Percentiles rank a stretch among this genome's conserved stretches.
phyloP scores from a whole-genome alignment of 2,329 filamentous ascomycete genomes.

The Colletotrichum caudatum region DNA sequence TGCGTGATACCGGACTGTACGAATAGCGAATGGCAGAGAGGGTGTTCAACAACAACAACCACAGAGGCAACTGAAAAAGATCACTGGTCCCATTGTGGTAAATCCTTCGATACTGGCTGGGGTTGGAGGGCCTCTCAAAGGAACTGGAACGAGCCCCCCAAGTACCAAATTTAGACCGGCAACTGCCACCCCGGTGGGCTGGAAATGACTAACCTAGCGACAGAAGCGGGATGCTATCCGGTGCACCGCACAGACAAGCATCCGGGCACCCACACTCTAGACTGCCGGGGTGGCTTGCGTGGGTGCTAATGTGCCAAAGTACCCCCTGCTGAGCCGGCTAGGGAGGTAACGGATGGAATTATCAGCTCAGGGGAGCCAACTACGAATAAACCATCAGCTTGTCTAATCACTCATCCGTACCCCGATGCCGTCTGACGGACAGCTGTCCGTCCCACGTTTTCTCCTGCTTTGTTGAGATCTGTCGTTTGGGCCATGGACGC shows the following conservation, averaged over 20 bases:
- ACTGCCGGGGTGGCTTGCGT: conserved; percentile 15
- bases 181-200: conserved; percentile 4
- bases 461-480: conserved; percentile 20
- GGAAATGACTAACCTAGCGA: not conserved
- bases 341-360: conserved; percentile 8
- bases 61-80: too few species aligned
- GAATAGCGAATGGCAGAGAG: too few species aligned
- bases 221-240: conserved; percentile 7
- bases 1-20: too few species aligned
- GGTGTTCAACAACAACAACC: too few species aligned
- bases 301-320: conserved; percentile 4
- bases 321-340: not conserved
- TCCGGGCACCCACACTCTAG: conserved; percentile 16
- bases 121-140: not conserved
- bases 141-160: not conserved
- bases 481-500: not conserved
- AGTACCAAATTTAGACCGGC: conserved; percentile 21
- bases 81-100: not conserved
- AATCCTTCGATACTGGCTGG: conserved; percentile 15
- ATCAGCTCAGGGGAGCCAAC: conserved; percentile 8
- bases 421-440: conserved; percentile 2
- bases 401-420: conserved; percentile 5
- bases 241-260: conserved; percentile 18
- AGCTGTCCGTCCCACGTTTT: conserved; percentile 37
- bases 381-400: not conserved